These are phyloP conservation scores for Entelexis sorbosivorans DNA, from an alignment of 1,139 yeast genomes.

Conservation along the genomic window DNA sequence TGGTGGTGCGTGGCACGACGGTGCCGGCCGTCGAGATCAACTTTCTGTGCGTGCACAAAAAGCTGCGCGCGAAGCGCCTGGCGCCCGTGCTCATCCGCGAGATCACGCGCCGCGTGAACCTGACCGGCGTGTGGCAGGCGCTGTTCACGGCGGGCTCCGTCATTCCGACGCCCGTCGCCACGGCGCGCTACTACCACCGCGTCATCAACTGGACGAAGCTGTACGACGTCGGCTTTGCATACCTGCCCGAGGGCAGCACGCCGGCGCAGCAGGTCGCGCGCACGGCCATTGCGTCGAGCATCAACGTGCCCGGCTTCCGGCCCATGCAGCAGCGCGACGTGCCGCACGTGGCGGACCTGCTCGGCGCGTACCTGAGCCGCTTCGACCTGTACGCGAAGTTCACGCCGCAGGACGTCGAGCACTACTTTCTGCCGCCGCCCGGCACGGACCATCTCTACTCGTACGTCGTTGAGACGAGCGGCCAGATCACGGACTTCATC, in stretches of 20 bases:
- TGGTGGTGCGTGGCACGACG: slow-evolving; percentile 48
- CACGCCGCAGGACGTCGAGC: slow-evolving; percentile 57
- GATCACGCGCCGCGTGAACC: slow-evolving; percentile 85
- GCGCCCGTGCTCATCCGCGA: slow-evolving; percentile 92
- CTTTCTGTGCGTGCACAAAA: slow-evolving; percentile 87
- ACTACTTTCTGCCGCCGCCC: slow-evolving; percentile 57
- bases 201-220: slow-evolving; percentile 87
- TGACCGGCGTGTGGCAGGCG: slow-evolving; percentile 85
- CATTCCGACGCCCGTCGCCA: slow-evolving; percentile 84
- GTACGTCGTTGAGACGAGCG: slow-evolving; percentile 58
- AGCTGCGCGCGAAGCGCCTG: slow-evolving; percentile 80
- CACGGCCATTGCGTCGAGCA: slow-evolving; percentile 55
- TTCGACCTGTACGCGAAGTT: slow-evolving; percentile 68
- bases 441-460: slow-evolving; percentile 44
- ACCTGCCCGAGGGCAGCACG: slow-evolving; percentile 66
- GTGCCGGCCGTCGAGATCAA: slow-evolving; percentile 78
- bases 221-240: slow-evolving; percentile 73
- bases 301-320: slow-evolving; percentile 52
- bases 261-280: slow-evolving; percentile 72
- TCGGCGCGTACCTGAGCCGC: slow-evolving; percentile 50
- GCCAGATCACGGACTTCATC: slow-evolving; percentile 68
- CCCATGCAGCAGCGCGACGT: slow-evolving; percentile 52
- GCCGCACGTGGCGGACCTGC: slow-evolving; percentile 49
- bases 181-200: slow-evolving; percentile 86
- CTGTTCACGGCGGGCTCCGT: slow-evolving; percentile 87